Percentiles rank a stretch among this genome's conserved stretches.
Evolutionary conservation across 441 rosid species (phyloP).

Genomic region (Euphorbia celastroides): DNA sequence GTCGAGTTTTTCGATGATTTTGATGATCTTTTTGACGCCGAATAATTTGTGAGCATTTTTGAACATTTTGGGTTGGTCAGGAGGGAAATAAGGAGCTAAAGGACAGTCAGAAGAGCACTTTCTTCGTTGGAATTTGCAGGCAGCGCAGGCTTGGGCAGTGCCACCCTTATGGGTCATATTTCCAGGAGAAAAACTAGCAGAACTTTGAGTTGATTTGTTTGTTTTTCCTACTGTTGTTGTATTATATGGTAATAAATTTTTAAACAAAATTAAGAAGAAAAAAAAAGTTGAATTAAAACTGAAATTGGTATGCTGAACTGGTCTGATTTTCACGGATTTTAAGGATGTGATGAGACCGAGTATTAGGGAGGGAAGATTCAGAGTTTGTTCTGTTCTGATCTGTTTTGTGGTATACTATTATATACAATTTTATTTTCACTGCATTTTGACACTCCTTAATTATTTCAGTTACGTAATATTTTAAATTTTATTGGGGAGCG

Average conservation of each 20-base stretch:
- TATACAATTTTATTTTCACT: background rate
- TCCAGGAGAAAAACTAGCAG: constrained; percentile 6
- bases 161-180: constrained; percentile 84
- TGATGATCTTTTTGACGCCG: constrained; percentile 68
- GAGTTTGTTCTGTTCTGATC: background rate
- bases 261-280: background rate
- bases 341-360: constrained; percentile 38
- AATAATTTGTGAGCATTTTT: constrained; percentile 72
- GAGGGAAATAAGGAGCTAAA: constrained; percentile 70
- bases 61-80: constrained; percentile 64
- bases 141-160: constrained; percentile 78
- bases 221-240: background rate
- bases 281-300: constrained; percentile 15
- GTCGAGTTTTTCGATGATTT: constrained; percentile 44
- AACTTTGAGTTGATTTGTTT: background rate
- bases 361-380: constrained; percentile 11
- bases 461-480: background rate
- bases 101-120: constrained; percentile 63
- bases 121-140: constrained; percentile 80
- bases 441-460: background rate
- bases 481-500: no score
- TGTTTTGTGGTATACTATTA: background rate
- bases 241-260: background rate
- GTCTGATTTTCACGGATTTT: constrained; percentile 45
- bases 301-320: constrained; percentile 33